These are phyloP conservation scores for Aethionema arabicum DNA, from an alignment of 345 rosid genomes.

Conservation along the genomic window DNA sequence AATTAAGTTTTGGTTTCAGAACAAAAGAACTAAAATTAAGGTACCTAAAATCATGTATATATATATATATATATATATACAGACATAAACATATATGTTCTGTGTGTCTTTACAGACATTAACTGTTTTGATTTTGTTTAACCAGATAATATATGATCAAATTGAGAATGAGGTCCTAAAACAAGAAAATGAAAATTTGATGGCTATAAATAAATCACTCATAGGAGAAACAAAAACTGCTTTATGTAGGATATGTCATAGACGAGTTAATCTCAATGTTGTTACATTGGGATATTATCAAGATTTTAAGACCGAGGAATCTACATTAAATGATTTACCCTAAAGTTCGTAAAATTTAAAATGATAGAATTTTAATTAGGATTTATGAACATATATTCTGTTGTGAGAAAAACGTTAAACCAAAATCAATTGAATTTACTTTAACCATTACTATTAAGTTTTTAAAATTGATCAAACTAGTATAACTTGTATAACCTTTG, in stretches of 20 bases:
- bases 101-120: neutral
- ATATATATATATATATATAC: neutral
- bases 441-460: no score
- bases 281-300: conserved; percentile 10
- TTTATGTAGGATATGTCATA: conserved; percentile 51
- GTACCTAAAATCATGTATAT: conserved; percentile 30
- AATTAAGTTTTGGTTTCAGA: conserved; percentile 67
- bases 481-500: no score
- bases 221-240: conserved; percentile 36
- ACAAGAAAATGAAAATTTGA: conserved; percentile 51
- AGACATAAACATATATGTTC: neutral
- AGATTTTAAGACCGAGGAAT: no score
- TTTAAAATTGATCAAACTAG: no score
- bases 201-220: conserved; percentile 45
- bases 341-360: no score
- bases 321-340: no score
- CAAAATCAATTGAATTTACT: no score
- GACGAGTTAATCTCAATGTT: conserved; percentile 37
- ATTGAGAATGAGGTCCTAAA: conserved; percentile 45
- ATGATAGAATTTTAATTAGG: no score
- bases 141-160: conserved; percentile 53
- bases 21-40: conserved; percentile 53
- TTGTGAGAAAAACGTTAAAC: no score
- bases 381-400: no score
- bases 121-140: conserved; percentile 1